These are phyloP conservation scores for Malus hybrid DNA, from an alignment of 331 rosid species.

Conservation along the genomic window DNA sequence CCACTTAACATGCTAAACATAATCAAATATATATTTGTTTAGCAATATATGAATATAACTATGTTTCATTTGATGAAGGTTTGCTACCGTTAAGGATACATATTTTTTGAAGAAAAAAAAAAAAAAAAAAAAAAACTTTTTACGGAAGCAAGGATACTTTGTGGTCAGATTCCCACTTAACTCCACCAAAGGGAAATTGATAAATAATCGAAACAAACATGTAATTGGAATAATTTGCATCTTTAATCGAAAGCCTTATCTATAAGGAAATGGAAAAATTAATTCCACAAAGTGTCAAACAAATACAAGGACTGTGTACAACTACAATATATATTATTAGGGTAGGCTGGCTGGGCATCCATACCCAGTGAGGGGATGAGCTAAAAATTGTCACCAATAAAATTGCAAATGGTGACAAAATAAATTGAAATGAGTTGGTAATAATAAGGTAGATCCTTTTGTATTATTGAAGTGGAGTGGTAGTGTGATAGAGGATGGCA, in stretches of 20 bases:
- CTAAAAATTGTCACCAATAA: conserved; percentile 16
- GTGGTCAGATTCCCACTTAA: conserved; percentile 35
- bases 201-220: neutral
- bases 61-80: conserved; percentile 17
- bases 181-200: too few relatives aligned
- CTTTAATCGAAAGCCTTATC: conserved; percentile 34
- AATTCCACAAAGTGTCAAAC: neutral
- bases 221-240: conserved; percentile 4
- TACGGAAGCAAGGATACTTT: conserved; percentile 17
- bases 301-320: neutral
- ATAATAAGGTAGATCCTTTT: conserved; percentile 42
- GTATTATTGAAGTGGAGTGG: conserved; percentile 25
- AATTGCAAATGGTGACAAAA: conserved; percentile 46
- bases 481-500: neutral
- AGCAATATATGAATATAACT: conserved; percentile 3
- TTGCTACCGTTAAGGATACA: conserved; percentile 45
- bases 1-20: neutral
- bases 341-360: too few relatives aligned
- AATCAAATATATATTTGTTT: neutral
- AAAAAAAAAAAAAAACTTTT: conserved; percentile 15
- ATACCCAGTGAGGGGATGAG: conserved; percentile 3
- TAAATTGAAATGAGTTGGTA: conserved; percentile 47
- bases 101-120: conserved; percentile 1
- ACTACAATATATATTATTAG: neutral
- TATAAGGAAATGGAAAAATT: conserved; percentile 23